These are phyloP conservation scores for Santalum album DNA, from an alignment of 164 flowering plant genomes.

Conservation along the genomic window DNA sequence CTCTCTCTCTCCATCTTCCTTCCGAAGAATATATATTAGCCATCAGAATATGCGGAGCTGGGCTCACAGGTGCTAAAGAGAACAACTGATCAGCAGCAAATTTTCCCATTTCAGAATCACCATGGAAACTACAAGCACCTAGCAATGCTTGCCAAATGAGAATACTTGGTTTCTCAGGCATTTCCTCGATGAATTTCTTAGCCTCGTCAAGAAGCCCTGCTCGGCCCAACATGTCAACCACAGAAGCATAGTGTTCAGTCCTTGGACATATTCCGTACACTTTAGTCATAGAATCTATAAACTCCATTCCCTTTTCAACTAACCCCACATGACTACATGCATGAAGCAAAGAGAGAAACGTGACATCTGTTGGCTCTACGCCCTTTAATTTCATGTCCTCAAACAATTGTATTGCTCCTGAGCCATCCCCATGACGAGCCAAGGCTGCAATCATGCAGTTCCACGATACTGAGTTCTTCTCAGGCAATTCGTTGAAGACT, in stretches of 20 bases:
- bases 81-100: conserved; percentile 60
- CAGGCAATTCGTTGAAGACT: conserved; percentile 39
- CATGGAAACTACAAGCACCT: conserved; percentile 69
- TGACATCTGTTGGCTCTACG: conserved; percentile 64
- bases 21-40: conserved; percentile 72
- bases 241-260: conserved; percentile 76
- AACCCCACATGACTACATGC: conserved; percentile 85
- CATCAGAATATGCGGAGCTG: conserved; percentile 47
- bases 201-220: conserved; percentile 70
- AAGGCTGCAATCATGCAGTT: conserved; percentile 81
- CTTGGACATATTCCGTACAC: conserved; percentile 51
- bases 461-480: conserved; percentile 65
- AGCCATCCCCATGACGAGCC: conserved; percentile 84
- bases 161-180: conserved; percentile 43
- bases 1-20: conserved; percentile 68
- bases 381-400: conserved; percentile 59
- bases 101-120: conserved; percentile 56
- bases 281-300: conserved; percentile 54
- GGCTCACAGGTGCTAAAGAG: conserved; percentile 36
- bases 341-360: conserved; percentile 81
- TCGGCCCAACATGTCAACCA: conserved; percentile 83
- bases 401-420: conserved; percentile 46
- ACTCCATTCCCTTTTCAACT: conserved; percentile 61
- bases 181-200: conserved; percentile 39
- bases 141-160: conserved; percentile 81